Percentiles rank a stretch among this genome's conserved stretches.
Conservation (phyloP, 257 asterid species). For the Petunia axillaris region DNA sequence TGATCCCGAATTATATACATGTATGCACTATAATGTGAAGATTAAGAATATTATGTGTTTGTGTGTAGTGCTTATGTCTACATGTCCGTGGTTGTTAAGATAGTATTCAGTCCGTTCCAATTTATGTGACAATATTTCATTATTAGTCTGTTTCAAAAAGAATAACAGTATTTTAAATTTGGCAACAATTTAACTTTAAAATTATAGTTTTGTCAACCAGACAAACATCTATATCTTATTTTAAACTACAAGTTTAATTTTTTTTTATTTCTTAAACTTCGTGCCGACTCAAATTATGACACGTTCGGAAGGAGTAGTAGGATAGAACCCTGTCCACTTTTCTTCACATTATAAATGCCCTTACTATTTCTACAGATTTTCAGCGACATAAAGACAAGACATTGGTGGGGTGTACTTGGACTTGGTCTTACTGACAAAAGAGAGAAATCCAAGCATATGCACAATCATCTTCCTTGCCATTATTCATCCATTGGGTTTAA, state of each 20-base stretch:
- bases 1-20: too few species aligned
- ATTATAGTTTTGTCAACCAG: too few species aligned
- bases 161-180: too few species aligned
- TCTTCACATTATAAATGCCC: neutral
- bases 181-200: too few species aligned
- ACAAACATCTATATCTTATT: too few species aligned
- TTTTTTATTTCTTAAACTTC: too few species aligned
- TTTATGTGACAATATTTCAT: too few species aligned
- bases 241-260: too few species aligned
- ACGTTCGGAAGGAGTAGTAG: neutral
- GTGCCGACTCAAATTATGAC: too few species aligned
- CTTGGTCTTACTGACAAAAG: constrained; percentile 14
- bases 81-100: neutral
- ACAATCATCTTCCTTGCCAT: neutral
- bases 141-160: too few species aligned
- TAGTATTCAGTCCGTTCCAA: too few species aligned
- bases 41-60: neutral
- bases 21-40: neutral
- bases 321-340: neutral
- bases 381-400: neutral
- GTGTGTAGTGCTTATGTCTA: neutral
- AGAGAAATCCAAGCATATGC: neutral
- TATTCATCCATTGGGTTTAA: neutral
- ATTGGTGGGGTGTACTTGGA: constrained; percentile 17
- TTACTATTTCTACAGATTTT: neutral